Evolutionary conservation across 495 filamentous ascomycete species (phyloP), one percentile per base, ranked within the genome.

Genomic region (Penicillium bialowiezense): DNA sequence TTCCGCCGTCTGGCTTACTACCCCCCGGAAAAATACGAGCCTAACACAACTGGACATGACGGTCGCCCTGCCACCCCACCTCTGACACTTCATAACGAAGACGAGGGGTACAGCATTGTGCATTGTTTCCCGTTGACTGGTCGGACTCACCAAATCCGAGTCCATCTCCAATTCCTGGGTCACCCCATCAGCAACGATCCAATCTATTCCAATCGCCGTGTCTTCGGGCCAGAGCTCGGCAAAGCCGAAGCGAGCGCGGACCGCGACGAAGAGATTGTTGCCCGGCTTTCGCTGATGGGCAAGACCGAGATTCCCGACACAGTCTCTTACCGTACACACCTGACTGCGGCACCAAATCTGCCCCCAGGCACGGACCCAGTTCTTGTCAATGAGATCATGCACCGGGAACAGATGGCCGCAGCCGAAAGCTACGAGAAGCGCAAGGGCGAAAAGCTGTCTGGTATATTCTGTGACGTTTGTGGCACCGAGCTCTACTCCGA

Each of bases 131-230:
- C 93, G 0, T 78, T 97, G 17, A 98, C 93, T 0, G 93, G 93
- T 0, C 82, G 93, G 39, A 98, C 93, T 6, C 93, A 98, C 60
- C 93, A 98, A 62, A 81, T 98, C 15, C 82, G 93, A 19, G 95
- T 98, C 9, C 93, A 98, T 59, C 79, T 98, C 1, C 93, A 98
- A 60, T 96, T 87, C 62, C 71, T 98, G 9, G 93, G 93, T 7
- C 87, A 98, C 58, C 95, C 93, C 2, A 97, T 98, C 58, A 81
- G 86, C 41, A 97, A 97, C 63, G 93, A 98, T 62, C 93, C 93
- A 3, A 98, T 98, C 51, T 98, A 98, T 65, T 90, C 87, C 56
- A 97, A 97, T 59, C 85, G 88, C 48, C 81, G 81, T 39, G 93
- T 97, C 15, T 98, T 95, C 76, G 95, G 95, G 2, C 74, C 83